phyloP scores from a whole-genome alignment of 2,329 filamentous ascomycete species.

The Chrysoporthe puriensis region DNA sequence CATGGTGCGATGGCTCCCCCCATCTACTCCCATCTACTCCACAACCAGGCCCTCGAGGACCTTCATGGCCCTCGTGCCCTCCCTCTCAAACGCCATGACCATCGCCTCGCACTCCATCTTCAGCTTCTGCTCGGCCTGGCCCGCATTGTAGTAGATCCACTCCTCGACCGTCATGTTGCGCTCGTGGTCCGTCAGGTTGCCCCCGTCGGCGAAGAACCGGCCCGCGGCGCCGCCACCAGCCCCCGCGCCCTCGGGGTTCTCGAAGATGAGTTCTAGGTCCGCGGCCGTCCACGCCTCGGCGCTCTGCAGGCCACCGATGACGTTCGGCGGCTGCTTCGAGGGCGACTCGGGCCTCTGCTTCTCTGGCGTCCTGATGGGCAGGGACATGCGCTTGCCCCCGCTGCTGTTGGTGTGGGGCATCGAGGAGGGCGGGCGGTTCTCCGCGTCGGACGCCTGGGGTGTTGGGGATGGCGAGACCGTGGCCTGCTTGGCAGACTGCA shows the following conservation, averaged over 20 bases:
- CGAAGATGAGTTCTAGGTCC: conserved; percentile 76
- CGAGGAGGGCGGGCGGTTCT: conserved; percentile 76
- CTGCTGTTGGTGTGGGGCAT: conserved; percentile 56
- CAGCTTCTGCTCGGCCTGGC: conserved; percentile 77
- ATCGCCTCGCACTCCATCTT: conserved; percentile 81
- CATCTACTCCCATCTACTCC: conserved; percentile 33
- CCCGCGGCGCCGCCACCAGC: conserved; percentile 38
- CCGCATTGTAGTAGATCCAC: conserved; percentile 85
- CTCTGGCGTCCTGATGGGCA: conserved; percentile 49
- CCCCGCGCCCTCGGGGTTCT: conserved; percentile 53
- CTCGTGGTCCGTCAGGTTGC: conserved; percentile 72
- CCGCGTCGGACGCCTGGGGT: conserved; percentile 77
- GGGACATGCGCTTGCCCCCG: conserved; percentile 46
- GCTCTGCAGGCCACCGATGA: conserved; percentile 59
- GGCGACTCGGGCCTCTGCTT: conserved; percentile 49
- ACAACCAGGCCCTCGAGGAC: conserved; percentile 73
- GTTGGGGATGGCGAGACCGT: conserved; percentile 67
- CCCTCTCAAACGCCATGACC: conserved; percentile 80
- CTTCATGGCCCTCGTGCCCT: conserved; percentile 78
- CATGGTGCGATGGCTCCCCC: neutral
- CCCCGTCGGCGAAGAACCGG: conserved; percentile 56
- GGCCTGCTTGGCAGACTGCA: conserved; percentile 55
- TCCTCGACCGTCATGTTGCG: conserved; percentile 91
- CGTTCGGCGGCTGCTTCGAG: conserved; percentile 45
- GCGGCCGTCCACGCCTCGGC: conserved; percentile 70